These are phyloP conservation scores for Diplodia scrobiculata DNA, from an alignment of 2,329 filamentous ascomycete species.

Conservation along the genomic window DNA sequence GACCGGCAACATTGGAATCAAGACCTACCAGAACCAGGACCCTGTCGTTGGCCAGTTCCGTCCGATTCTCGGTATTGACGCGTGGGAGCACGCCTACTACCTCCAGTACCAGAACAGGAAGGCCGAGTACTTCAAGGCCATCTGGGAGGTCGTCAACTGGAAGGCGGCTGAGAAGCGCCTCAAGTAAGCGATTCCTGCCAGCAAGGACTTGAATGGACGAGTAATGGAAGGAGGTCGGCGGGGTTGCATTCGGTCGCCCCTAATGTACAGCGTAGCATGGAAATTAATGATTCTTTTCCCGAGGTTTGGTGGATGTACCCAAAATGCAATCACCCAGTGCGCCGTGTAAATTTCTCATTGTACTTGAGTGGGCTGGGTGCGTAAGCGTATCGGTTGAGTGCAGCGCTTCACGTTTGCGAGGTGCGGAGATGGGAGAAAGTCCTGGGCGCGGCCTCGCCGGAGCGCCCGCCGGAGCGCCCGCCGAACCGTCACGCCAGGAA, in stretches of 20 bases:
- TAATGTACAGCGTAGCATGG: conserved; percentile 9
- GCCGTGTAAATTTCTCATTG: not conserved
- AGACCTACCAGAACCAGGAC: conserved; percentile 83
- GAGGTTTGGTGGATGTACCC: not conserved
- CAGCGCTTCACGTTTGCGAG: not conserved
- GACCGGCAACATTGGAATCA: conserved; percentile 62
- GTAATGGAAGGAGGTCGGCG: not conserved
- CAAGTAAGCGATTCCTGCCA: conserved; percentile 45
- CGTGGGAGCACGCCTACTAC: conserved; percentile 96
- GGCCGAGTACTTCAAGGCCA: conserved; percentile 89
- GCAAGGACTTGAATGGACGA: not conserved
- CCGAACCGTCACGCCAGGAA: conserved; percentile 14
- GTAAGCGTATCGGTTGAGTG: not conserved
- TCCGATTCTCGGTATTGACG: conserved; percentile 85
- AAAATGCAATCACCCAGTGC: not conserved
- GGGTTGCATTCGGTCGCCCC: not conserved
- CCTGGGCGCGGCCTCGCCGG: not conserved
- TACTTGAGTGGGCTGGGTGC: not conserved
- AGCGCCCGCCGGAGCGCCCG: not conserved
- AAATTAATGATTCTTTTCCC: not conserved
- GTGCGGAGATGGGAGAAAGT: not conserved
- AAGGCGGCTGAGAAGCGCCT: conserved; percentile 81
- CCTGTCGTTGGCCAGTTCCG: conserved; percentile 80
- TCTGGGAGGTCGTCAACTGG: conserved; percentile 98
- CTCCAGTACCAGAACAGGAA: conserved; percentile 96